Evolutionary conservation across 1,284 basidiomycete genomes (phyloP).

Genomic region (Termitomyces sp.): DNA sequence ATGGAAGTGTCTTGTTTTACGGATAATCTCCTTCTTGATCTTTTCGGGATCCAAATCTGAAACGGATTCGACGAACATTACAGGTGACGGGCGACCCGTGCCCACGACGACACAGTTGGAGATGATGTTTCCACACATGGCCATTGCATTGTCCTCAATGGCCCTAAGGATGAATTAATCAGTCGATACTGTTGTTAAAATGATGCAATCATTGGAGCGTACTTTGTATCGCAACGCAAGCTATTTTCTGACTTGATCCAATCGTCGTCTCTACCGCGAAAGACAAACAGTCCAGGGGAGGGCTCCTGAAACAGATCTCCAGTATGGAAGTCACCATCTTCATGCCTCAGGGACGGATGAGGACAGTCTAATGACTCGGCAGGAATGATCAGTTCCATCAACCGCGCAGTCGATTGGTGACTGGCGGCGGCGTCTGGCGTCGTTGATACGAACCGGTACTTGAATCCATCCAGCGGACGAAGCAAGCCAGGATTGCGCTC

Average conservation of each 20-base stretch:
- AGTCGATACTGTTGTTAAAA: not conserved
- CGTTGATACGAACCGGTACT: slow-evolving; percentile 52
- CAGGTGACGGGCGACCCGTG: slow-evolving; percentile 54
- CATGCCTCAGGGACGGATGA: slow-evolving; percentile 39
- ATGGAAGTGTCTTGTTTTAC: slow-evolving; percentile 62
- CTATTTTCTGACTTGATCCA: slow-evolving; percentile 60
- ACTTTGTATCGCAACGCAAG: slow-evolving; percentile 54
- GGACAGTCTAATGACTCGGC: slow-evolving; percentile 50
- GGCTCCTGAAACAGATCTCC: slow-evolving; percentile 54
- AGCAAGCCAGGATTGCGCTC: slow-evolving; percentile 39
- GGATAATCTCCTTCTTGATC: slow-evolving; percentile 59
- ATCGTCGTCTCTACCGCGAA: slow-evolving; percentile 54
- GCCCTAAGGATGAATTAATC: slow-evolving; percentile 32
- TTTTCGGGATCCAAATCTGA: slow-evolving; percentile 41
- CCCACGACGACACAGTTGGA: slow-evolving; percentile 64
- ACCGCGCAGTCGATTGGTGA: slow-evolving; percentile 31
- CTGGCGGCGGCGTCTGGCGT: slow-evolving; percentile 21
- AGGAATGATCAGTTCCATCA: slow-evolving; percentile 49
- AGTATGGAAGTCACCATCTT: slow-evolving; percentile 55
- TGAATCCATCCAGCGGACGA: slow-evolving; percentile 41
- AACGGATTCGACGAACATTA: slow-evolving; percentile 55
- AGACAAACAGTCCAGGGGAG: slow-evolving; percentile 43
- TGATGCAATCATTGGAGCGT: slow-evolving; percentile 12
- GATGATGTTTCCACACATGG: slow-evolving; percentile 50
- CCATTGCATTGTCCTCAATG: slow-evolving; percentile 63